Base-by-base conservation (phyloP, 345 rosid genomes). In the Gossypium rotundifolium region DNA sequence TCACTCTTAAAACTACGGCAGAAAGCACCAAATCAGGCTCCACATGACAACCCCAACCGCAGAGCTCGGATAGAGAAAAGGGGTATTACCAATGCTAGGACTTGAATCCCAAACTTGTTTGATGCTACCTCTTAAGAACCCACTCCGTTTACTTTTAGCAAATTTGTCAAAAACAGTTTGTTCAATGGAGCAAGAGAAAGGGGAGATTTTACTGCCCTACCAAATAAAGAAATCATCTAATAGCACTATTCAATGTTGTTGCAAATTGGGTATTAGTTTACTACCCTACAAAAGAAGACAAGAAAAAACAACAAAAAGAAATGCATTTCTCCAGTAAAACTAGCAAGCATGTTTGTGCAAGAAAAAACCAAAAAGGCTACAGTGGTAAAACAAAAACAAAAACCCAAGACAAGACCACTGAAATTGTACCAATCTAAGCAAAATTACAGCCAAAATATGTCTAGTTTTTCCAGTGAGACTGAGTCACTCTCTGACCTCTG, bases 401-500 rank as follows among this genome's bases (percentile, higher is more conserved):
- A 33, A 33, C 40, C 40, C 40, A 33, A 33, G 40, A 33, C 40
- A 33, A 33, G 40, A 33, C 40, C 40, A 33, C 40, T 5, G 40
- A 33, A 33, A 5, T 33, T 42, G 69, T n/a, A 20, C 5, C 33
- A 62, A 64, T 18, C 9, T 42, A 65, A 16, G 48, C 29, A 23
- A 78, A 53, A 71, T 18, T 77, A 10, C 57, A 20, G 11, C 61
- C 14, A 7, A 33, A 74, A 59, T 46, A 11, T 49, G 61, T 57
- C 74, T 23, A 49, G 58, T n/a, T 64, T 54, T 65, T 53, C 16
- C 25, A 78, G 20, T 52, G 55, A 52, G 55, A 5, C 88, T 79
- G 48, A 38, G 49, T 40, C 25, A 82, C 48, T 23, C 22, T 81
- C 90, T 82, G 76, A 89, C 91, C 89, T 83, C 83, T 1, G 89